Evolutionary conservation across 345 rosid species (phyloP).

Genomic region (Dovyalis caffra): DNA sequence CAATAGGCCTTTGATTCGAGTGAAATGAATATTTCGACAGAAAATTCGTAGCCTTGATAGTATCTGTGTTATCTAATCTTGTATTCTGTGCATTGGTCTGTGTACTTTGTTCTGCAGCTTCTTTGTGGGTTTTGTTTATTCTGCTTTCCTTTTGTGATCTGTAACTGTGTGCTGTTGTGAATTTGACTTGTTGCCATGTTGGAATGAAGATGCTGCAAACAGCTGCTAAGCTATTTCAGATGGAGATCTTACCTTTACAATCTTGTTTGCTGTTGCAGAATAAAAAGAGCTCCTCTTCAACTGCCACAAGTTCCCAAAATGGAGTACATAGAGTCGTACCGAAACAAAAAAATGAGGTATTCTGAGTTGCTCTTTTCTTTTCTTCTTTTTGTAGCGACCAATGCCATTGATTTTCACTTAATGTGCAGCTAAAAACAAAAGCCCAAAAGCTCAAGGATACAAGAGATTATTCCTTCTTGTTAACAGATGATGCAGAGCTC

Average conservation of each 20-base stretch:
- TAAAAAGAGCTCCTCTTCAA: constrained; percentile 45
- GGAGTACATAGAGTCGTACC: constrained; percentile 30
- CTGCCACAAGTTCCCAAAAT: constrained; percentile 35
- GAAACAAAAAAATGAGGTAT: constrained; percentile 52
- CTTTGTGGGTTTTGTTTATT: background rate
- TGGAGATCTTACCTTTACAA: constrained; percentile 3
- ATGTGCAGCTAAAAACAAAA: constrained; percentile 50
- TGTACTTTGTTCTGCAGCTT: background rate
- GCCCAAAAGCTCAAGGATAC: constrained; percentile 69
- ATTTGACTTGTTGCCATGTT: background rate
- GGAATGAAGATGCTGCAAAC: background rate
- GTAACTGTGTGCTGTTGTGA: background rate
- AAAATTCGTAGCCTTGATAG: background rate
- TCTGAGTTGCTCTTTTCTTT: background rate
- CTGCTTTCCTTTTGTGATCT: background rate
- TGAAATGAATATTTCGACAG: background rate
- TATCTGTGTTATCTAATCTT: background rate
- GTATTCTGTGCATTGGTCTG: background rate
- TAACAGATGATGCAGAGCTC: constrained; percentile 67
- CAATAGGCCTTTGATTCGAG: background rate
- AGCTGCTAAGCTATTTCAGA: background rate
- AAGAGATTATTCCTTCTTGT: constrained; percentile 87
- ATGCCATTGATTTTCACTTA: constrained; percentile 3
- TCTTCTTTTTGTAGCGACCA: constrained; percentile 6
- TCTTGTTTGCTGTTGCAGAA: constrained; percentile 42